phyloP scores from a whole-genome alignment of 129 eudicot species.

The Arctium lappa region DNA sequence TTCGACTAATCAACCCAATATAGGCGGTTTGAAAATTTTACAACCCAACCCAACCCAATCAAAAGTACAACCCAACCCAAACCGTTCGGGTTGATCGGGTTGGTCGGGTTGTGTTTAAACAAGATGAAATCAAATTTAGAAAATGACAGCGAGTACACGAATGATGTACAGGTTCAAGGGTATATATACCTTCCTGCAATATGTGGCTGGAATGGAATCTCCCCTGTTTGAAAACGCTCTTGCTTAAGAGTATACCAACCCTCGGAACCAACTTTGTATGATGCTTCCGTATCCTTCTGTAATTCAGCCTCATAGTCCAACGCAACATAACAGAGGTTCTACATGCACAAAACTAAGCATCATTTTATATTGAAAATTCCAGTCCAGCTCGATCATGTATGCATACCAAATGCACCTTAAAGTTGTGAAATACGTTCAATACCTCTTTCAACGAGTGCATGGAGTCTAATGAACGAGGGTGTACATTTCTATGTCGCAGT shows the following conservation, averaged over 20 bases:
- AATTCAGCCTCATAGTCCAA: slow-evolving; percentile 66
- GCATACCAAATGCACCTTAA: not conserved
- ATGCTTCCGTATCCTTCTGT: slow-evolving; percentile 49
- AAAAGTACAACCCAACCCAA: no score
- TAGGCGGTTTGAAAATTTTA: no score
- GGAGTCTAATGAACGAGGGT: slow-evolving; percentile 43
- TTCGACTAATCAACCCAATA: no score
- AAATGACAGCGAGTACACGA: not conserved
- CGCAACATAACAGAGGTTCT: slow-evolving; percentile 73
- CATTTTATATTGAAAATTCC: not conserved
- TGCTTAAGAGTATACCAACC: slow-evolving; percentile 48
- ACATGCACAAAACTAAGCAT: slow-evolving; percentile 14
- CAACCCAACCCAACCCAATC: no score
- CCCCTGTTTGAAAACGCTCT: slow-evolving; percentile 41
- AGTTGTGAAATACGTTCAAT: not conserved
- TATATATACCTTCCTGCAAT: not conserved
- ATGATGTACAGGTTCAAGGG: not conserved
- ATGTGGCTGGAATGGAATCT: not conserved
- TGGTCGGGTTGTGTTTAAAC: no score
- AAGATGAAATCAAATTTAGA: no score
- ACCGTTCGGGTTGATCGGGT: no score
- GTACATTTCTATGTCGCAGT: slow-evolving; percentile 53
- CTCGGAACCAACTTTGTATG: slow-evolving; percentile 38
- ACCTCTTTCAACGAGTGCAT: slow-evolving; percentile 70
- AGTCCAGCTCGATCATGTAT: not conserved